Conservation (phyloP, 495 filamentous ascomycete genomes). For the Friedmanniomyces endolithicus region DNA sequence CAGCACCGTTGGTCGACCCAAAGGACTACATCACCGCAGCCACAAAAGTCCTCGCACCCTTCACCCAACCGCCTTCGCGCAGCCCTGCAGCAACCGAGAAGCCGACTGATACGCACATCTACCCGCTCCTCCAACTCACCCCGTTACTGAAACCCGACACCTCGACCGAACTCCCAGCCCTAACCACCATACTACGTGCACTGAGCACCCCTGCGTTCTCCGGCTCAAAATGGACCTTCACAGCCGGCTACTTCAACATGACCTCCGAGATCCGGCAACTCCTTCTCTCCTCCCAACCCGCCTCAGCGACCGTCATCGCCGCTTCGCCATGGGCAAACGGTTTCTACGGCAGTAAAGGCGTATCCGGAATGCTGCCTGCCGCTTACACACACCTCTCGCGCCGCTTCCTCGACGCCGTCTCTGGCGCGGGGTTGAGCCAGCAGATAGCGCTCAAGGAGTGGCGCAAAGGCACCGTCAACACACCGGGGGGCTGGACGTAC, state of each 20-base stretch:
- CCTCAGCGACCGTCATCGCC: conserved; percentile 69
- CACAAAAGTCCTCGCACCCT: conserved; percentile 47
- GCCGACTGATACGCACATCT: conserved; percentile 56
- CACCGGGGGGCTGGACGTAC: conserved; percentile 86
- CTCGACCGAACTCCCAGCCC: conserved; percentile 76
- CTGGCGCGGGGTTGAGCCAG: conserved; percentile 43
- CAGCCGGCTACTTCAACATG: conserved; percentile 97
- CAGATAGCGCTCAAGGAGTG: conserved; percentile 75
- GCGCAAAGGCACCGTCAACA: conserved; percentile 66
- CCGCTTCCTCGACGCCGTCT: conserved; percentile 62
- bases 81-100: conserved; percentile 24
- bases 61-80: conserved; percentile 43
- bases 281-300: conserved; percentile 56
- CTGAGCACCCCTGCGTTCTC: conserved; percentile 48
- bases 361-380: conserved; percentile 78
- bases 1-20: conserved; percentile 58
- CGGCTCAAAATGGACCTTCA: conserved; percentile 79
- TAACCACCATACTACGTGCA: conserved; percentile 58
- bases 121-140: conserved; percentile 75
- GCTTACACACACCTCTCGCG: conserved; percentile 83
- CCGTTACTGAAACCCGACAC: conserved; percentile 65
- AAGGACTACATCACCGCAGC: conserved; percentile 55
- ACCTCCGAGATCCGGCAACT: conserved; percentile 66
- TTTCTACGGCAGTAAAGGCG: conserved; percentile 79
- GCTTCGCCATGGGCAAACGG: conserved; percentile 93